Conservation (phyloP, 306 rosid species). For the Mimosa bimucronata region DNA sequence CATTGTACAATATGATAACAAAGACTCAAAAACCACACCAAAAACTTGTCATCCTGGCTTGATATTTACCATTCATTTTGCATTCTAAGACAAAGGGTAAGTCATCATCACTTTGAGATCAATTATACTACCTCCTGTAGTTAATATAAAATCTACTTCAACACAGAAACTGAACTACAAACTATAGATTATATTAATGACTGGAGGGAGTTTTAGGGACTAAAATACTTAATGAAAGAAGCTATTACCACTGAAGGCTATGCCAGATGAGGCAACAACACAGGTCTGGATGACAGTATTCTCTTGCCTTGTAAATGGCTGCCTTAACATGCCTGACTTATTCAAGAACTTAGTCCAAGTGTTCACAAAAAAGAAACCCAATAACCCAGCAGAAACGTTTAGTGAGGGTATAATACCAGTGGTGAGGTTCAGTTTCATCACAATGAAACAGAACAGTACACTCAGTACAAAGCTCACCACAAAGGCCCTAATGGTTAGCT, state of each 20-base stretch:
- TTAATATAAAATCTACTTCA: too few species aligned
- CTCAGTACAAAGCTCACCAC: constrained; percentile 53
- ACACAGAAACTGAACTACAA: too few species aligned
- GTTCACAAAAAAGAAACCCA: constrained; percentile 58
- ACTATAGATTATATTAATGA: too few species aligned
- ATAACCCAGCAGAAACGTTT: constrained; percentile 61
- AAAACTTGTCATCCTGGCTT: not conserved
- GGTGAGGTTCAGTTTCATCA: constrained; percentile 64
- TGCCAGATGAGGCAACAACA: constrained; percentile 68
- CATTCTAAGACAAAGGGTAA: not conserved
- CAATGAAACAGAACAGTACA: constrained; percentile 53
- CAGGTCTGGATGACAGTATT: constrained; percentile 68
- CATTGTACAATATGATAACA: not conserved
- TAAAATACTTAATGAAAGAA: too few species aligned
- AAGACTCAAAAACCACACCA: not conserved
- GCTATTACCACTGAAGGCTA: constrained; percentile 59
- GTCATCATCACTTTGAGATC: not conserved
- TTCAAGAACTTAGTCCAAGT: constrained; percentile 59
- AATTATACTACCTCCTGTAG: not conserved
- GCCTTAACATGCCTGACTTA: constrained; percentile 44
- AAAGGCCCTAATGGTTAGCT: constrained; percentile 55
- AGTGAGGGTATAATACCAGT: constrained; percentile 64
- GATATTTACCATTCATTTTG: not conserved
- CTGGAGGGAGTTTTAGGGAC: too few species aligned
- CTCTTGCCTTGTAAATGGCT: constrained; percentile 65